phyloP scores from a whole-genome alignment of 2,329 filamentous ascomycete species.

The Neofusicoccum cordaticola region DNA sequence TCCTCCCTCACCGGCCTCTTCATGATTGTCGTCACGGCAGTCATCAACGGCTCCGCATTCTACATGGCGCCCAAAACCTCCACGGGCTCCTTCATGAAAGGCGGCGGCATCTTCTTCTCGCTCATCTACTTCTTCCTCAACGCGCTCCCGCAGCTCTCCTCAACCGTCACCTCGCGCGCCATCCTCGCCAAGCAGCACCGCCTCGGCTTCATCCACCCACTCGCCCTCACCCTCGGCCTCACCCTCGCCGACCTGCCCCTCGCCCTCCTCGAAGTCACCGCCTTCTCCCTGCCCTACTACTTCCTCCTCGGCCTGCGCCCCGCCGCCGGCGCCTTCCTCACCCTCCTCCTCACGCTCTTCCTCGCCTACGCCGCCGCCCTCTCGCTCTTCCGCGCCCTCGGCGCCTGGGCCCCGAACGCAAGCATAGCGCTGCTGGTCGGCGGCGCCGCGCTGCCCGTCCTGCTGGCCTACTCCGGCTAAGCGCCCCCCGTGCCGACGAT shows the following conservation, averaged over 20 bases:
- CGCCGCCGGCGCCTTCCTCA: slow-evolving; percentile 61
- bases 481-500: slow-evolving; percentile 38
- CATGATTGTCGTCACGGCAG: slow-evolving; percentile 51
- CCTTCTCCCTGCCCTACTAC: slow-evolving; percentile 64
- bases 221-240: slow-evolving; percentile 58
- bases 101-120: slow-evolving; percentile 61
- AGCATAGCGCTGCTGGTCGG: slow-evolving; percentile 38
- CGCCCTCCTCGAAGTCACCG: slow-evolving; percentile 55
- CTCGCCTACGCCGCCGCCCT: slow-evolving; percentile 46
- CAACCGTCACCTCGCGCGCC: slow-evolving; percentile 60
- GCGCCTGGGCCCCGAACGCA: slow-evolving; percentile 31
- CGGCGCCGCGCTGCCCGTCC: slow-evolving; percentile 38
- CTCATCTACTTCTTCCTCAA: slow-evolving; percentile 62
- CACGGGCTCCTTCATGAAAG: slow-evolving; percentile 56
- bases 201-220: slow-evolving; percentile 65
- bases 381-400: slow-evolving; percentile 39
- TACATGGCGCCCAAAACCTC: slow-evolving; percentile 53
- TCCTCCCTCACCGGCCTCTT: slow-evolving; percentile 35
- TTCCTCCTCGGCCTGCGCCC: slow-evolving; percentile 58
- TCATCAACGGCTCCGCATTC: slow-evolving; percentile 49
- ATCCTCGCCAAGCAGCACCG: slow-evolving; percentile 69
- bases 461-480: slow-evolving; percentile 40
- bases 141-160: slow-evolving; percentile 58
- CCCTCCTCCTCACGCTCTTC: slow-evolving; percentile 62
- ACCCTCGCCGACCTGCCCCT: slow-evolving; percentile 58